Evolutionary conservation across 495 filamentous ascomycete genomes (phyloP), one percentile per base, ranked within the genome.

Genomic region (Daldinia grandis): DNA sequence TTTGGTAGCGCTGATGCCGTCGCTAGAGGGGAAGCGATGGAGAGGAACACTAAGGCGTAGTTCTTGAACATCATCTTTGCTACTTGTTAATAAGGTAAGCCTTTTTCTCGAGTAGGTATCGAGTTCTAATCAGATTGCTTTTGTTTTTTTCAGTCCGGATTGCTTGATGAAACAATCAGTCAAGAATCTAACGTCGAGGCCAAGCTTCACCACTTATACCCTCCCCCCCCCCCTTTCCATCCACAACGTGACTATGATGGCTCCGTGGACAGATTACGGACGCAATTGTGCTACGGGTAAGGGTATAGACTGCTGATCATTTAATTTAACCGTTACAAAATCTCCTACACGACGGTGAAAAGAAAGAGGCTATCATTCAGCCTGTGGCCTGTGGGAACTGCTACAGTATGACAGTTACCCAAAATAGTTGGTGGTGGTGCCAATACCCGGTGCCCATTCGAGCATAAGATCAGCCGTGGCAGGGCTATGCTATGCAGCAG

Each of bases 261-360:
- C 33, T 60, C 5, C 27, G 53, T 24, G 56, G 49, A 44, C 4
- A 35, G 28, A 14, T 33, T 51, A 21, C 62, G 30, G 50, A 5
- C 21, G 25, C 21, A 14, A 31, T 59, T 51, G 59, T 17, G 49
- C 17, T 60, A 54, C 42, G 49, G 19, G 55, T 56, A 63, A 50
- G 64, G 38, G 33, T 60, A n/a, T 25, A 31, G 9, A 27, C 49
- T 62, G 58, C 55, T 60, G 64, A 58, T 65, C 60, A n/a, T 44
- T 61, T 68, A 60, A 68, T 72, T 65, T 72, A 61, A 49, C 64
- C 69, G 49, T n/a, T 10, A 50, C 60, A 14, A 24, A 47, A 19
- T 33, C 30, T 64, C 49, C 25, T 51, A 9, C n/a, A 37, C 31
- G 15, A 21, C 50, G 37, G 38, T 24, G 24, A 30, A 55, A 57